phyloP scores from a whole-genome alignment of 306 rosid genomes.

The Canavalia ensiformis region DNA sequence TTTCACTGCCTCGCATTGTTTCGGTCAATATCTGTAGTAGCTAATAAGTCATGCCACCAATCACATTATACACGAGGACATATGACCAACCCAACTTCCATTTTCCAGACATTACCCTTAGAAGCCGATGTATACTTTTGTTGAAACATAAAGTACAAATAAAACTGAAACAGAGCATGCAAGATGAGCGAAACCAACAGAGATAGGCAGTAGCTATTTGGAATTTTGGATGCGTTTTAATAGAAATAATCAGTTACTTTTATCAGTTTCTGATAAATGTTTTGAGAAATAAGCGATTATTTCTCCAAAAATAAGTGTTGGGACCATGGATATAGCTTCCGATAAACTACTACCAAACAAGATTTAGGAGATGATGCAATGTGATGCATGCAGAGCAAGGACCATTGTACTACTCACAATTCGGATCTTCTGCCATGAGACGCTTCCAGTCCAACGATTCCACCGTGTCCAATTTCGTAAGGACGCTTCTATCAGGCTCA shows the following conservation, averaged over 20 bases:
- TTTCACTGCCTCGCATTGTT: conserved; percentile 18
- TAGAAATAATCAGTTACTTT: neutral
- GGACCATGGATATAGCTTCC: neutral
- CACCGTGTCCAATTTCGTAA: conserved; percentile 58
- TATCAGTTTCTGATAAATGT: no score
- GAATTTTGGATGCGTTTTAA: neutral
- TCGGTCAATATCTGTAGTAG: conserved; percentile 12
- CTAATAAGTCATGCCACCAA: neutral
- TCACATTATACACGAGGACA: conserved; percentile 17
- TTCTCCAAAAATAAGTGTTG: no score
- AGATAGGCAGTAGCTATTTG: no score
- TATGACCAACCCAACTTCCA: conserved; percentile 26
- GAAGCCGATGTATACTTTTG: conserved; percentile 35
- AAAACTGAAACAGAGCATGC: neutral
- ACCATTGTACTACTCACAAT: conserved; percentile 62
- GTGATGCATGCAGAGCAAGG: conserved; percentile 31
- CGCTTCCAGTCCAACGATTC: conserved; percentile 92
- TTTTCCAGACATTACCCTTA: conserved; percentile 14
- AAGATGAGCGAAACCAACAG: no score
- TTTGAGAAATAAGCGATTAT: no score
- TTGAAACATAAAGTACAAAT: conserved; percentile 2
- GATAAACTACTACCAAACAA: conserved; percentile 1
- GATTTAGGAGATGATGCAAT: conserved; percentile 15
- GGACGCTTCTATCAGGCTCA: conserved; percentile 59
- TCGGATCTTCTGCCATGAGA: conserved; percentile 90